phyloP scores from a whole-genome alignment of 2,329 filamentous ascomycete species.

The Dactylellina drechsleri region DNA sequence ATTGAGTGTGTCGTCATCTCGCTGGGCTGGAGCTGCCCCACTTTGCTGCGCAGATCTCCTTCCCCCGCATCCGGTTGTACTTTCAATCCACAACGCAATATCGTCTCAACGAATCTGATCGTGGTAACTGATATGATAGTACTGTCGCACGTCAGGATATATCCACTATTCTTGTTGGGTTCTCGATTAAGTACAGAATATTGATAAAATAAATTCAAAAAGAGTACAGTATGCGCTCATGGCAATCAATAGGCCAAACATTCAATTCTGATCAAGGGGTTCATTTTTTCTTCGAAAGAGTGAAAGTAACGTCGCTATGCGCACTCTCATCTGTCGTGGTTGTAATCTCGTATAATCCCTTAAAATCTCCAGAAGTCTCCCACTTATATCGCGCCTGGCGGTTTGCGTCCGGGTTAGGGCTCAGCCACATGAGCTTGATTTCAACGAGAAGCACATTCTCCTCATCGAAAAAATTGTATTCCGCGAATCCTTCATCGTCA shows the following conservation, averaged over 20 bases:
- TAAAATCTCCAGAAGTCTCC: slow-evolving; percentile 24
- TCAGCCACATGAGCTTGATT: slow-evolving; percentile 36
- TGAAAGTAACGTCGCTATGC: slow-evolving; percentile 24
- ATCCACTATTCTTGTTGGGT: neutral
- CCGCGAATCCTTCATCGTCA: slow-evolving; percentile 16
- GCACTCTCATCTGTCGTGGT: slow-evolving; percentile 17
- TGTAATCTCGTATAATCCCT: slow-evolving; percentile 28
- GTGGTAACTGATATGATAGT: too few relatives aligned
- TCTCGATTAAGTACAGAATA: too few relatives aligned
- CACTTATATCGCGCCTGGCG: slow-evolving; percentile 18
- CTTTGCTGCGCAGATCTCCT: neutral
- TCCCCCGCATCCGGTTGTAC: slow-evolving; percentile 3
- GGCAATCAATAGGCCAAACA: too few relatives aligned
- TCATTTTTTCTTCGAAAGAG: slow-evolving; percentile 31
- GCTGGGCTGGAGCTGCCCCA: slow-evolving; percentile 26
- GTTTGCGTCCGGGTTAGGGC: slow-evolving; percentile 5
- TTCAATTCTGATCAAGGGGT: too few relatives aligned
- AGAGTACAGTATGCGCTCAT: too few relatives aligned
- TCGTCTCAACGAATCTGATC: neutral
- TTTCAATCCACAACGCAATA: neutral
- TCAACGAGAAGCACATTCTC: slow-evolving; percentile 34
- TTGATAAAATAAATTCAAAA: too few relatives aligned
- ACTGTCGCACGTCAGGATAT: neutral
- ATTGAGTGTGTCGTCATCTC: slow-evolving; percentile 39
- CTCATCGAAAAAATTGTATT: slow-evolving; percentile 38